A percentile compares a stretch with the other conserved stretches of the same genome.
These are phyloP conservation scores for Friedmanniomyces endolithicus DNA, from an alignment of 495 filamentous ascomycete genomes.

Conservation along the genomic window DNA sequence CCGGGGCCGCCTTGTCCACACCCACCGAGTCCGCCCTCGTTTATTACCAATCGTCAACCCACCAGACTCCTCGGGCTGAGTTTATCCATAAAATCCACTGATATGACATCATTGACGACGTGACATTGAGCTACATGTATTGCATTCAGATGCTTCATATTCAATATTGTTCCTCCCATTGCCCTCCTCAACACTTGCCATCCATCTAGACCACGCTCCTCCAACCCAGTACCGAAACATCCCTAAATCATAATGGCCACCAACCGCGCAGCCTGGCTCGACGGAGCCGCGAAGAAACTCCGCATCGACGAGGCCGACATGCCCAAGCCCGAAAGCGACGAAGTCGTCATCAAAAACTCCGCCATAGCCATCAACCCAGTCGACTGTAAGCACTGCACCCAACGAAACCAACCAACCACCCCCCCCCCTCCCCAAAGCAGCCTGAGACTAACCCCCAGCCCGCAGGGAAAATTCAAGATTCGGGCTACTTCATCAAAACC, in stretches of 20 bases:
- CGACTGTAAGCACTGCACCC: conserved; percentile 25
- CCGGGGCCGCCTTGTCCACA: too few relatives aligned
- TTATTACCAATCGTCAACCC: too few relatives aligned
- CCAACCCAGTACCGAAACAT: background rate
- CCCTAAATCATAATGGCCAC: background rate
- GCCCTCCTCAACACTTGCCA: too few relatives aligned
- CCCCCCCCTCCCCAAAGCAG: background rate
- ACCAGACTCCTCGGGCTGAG: too few relatives aligned
- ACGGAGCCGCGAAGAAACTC: conserved; percentile 19
- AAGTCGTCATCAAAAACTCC: conserved; percentile 31
- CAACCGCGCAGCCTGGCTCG: conserved; percentile 31
- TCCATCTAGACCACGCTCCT: too few relatives aligned
- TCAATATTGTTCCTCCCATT: too few relatives aligned
- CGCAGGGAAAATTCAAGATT: conserved; percentile 17
- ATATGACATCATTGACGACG: too few relatives aligned
- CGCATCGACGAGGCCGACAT: conserved; percentile 20
- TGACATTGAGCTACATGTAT: too few relatives aligned
- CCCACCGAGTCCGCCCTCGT: too few relatives aligned
- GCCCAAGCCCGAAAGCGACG: conserved; percentile 26
- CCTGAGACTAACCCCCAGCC: background rate
- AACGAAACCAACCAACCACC: background rate
- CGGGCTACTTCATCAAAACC: conserved; percentile 26
- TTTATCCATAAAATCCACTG: too few relatives aligned
- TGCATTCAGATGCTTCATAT: too few relatives aligned
- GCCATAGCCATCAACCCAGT: conserved; percentile 34